phyloP scores from a whole-genome alignment of 1,139 yeast genomes.

The Sugiyamaella japonica region DNA sequence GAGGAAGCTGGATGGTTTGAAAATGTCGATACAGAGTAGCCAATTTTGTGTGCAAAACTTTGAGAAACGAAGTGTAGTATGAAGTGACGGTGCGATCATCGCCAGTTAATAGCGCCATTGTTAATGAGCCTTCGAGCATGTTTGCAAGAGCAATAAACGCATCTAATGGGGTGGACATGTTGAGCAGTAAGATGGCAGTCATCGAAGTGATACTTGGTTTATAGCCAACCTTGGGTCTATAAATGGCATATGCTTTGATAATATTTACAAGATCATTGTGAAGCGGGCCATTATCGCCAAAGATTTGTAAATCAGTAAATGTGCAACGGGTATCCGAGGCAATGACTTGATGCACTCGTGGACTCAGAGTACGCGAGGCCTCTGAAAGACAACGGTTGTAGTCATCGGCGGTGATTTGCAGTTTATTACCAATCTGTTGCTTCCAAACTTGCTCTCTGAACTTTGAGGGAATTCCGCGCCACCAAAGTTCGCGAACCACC shows the following conservation, averaged over 20 bases:
- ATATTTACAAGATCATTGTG: conserved; percentile 40
- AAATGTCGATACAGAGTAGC: conserved; percentile 55
- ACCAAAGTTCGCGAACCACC: conserved; percentile 56
- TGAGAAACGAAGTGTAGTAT: conserved; percentile 48
- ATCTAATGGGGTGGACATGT: conserved; percentile 42
- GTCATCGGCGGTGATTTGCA: conserved; percentile 29
- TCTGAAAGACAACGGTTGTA: conserved; percentile 26
- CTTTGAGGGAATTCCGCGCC: conserved; percentile 63
- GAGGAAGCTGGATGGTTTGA: conserved; percentile 43
- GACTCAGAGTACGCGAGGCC: conserved; percentile 16
- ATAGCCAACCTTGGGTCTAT: conserved; percentile 37
- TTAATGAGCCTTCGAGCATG: conserved; percentile 43
- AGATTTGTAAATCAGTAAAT: conserved; percentile 50
- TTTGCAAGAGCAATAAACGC: conserved; percentile 52
- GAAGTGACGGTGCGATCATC: conserved; percentile 33
- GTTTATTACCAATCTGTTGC: conserved; percentile 46
- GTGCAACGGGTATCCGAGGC: conserved; percentile 38
- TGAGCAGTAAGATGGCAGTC: conserved; percentile 47
- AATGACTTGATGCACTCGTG: conserved; percentile 26
- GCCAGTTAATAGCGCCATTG: conserved; percentile 30
- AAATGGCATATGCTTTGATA: conserved; percentile 39
- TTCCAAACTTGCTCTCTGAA: conserved; percentile 56
- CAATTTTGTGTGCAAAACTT: conserved; percentile 47
- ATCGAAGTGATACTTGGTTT: conserved; percentile 34
- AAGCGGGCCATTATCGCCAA: conserved; percentile 45